Evolutionary conservation across 805 yeast genomes (phyloP), one percentile per base, ranked within the genome.

Genomic region (Suhomyces sp.): DNA sequence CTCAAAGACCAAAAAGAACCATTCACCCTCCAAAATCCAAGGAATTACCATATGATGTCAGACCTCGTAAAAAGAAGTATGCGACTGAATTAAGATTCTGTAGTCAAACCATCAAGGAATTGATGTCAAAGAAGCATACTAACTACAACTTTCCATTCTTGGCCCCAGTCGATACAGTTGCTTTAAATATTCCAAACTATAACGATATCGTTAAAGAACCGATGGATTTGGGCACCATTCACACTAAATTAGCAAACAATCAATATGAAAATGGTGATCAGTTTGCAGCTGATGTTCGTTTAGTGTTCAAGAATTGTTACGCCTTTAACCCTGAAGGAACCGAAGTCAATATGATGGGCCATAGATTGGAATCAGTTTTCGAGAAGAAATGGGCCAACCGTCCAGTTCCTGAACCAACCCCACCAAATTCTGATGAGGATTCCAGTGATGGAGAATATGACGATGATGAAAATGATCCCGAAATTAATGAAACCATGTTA

Each of bases 11-110:
- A 38, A 93, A 93, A 71, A 83, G 99, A 60, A 94, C 90, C 60
- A 90, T 94, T 47, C 97, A 92, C 68, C 99, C 99, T 3, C 99
- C 99, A 50, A 87, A 88, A 65, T 89, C 97, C 31, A 90, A 90
- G 65, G 97, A 94, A 67, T 83, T 92, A 69, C 96, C 96, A 3
- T 90, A 90, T 64, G 97, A 91, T 64, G 84, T 84, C 50, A 80
- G 92, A 65, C 99, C 99, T 46, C 83, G 96, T 59, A 89, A 89
- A 72, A 92, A 93, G 81, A 93, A 90, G 75, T 85, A 78, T 65
- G 96, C 93, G 40, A 87, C 93, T 8, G 97, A 93, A 69, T 80
- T 94, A 67, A 81, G 92, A 64, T 94, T 87, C 71, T 90, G 96
- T 66, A 87, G 83, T 60, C 88, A 83, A 66, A 83, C 92, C 3